These are phyloP conservation scores for Tolypocladium pustulatum DNA, from an alignment of 2,329 filamentous ascomycete species.

Conservation along the genomic window DNA sequence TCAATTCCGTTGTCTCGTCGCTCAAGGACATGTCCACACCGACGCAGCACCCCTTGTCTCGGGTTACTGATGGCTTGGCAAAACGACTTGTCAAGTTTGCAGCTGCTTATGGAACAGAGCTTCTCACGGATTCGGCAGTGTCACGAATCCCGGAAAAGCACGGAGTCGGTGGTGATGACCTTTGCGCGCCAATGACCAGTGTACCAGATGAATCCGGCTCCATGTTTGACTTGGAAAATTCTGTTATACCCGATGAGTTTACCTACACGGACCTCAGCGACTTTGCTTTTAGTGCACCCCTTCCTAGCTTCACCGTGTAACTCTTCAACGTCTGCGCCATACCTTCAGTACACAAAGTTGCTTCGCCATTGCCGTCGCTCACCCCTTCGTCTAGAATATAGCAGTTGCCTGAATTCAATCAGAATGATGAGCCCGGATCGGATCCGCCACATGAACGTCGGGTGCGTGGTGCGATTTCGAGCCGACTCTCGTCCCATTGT, in stretches of 20 bases:
- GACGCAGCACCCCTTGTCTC: background rate
- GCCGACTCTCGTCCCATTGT: no score
- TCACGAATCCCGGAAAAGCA: background rate
- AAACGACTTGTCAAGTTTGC: constrained; percentile 3
- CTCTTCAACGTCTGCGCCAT: no score
- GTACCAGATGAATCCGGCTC: background rate
- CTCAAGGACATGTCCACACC: background rate
- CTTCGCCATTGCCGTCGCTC: no score
- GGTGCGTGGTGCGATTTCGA: no score
- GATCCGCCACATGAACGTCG: no score
- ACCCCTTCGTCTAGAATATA: no score
- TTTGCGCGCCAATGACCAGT: background rate
- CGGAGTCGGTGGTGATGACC: background rate
- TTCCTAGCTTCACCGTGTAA: background rate
- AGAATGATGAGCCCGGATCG: no score
- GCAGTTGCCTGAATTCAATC: no score
- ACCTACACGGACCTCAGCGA: background rate
- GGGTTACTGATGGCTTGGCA: background rate
- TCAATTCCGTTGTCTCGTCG: background rate
- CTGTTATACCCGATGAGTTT: background rate
- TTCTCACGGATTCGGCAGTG: background rate
- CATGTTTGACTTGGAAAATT: background rate
- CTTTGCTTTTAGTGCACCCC: background rate
- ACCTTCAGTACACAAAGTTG: no score
- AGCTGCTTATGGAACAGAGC: constrained; percentile 1